phyloP scores from a whole-genome alignment of 352 stramenopile species.

The Globisporangium canariense region DNA sequence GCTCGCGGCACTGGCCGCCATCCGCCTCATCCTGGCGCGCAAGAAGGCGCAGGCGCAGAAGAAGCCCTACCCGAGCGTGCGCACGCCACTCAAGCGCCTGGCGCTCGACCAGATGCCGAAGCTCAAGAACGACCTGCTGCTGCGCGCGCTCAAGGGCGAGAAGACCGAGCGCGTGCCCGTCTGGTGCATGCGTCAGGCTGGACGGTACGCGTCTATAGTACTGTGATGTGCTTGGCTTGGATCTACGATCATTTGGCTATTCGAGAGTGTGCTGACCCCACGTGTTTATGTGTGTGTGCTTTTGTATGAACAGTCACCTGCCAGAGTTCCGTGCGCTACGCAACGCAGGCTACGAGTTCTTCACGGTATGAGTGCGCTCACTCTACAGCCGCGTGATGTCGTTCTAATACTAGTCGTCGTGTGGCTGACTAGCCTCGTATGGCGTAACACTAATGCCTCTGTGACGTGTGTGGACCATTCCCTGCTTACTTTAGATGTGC shows the following conservation, averaged over 20 bases:
- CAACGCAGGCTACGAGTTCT: conserved; percentile 86
- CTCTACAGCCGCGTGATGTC: neutral
- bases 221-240: neutral
- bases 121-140: conserved; percentile 89
- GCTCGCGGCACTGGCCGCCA: conserved; percentile 49
- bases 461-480: neutral
- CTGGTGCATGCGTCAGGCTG: conserved; percentile 98
- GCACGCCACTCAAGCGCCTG: conserved; percentile 70
- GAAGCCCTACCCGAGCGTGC: conserved; percentile 56
- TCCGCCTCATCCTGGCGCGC: conserved; percentile 55
- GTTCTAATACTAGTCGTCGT: neutral
- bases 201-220: conserved; percentile 65
- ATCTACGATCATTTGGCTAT: neutral
- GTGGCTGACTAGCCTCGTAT: too few relatives aligned
- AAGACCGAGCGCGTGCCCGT: conserved; percentile 90
- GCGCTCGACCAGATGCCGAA: conserved; percentile 67
- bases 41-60: conserved; percentile 40
- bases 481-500: conserved; percentile 57
- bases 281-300: neutral
- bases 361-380: conserved; percentile 47
- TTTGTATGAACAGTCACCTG: conserved; percentile 50
- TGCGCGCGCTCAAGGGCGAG: conserved; percentile 84
- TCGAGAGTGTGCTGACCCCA: conserved; percentile 9
- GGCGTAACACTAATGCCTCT: neutral
- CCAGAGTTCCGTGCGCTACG: conserved; percentile 85